Percentiles rank a stretch among this genome's conserved stretches.
These are phyloP conservation scores for Daldinia caldariorum DNA, from an alignment of 495 filamentous ascomycete species.

Conservation along the genomic window DNA sequence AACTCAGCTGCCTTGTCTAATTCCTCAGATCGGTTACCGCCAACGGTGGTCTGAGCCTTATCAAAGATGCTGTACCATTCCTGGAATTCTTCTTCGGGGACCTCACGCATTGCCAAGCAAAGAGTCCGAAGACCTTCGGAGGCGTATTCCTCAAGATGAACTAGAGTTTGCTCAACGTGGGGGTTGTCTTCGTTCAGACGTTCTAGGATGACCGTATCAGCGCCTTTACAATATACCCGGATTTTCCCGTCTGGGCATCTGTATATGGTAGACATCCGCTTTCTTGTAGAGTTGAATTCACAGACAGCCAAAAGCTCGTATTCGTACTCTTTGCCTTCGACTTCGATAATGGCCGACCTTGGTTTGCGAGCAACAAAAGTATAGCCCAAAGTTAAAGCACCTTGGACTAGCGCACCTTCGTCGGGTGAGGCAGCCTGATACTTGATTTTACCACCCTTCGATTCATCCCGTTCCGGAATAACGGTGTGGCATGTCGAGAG, in stretches of 20 bases:
- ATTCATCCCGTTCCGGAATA: conserved; percentile 86
- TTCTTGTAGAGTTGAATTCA: conserved; percentile 98
- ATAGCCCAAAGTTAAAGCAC: conserved; percentile 86
- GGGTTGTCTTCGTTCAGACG: conserved; percentile 82
- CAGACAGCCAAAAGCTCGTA: conserved; percentile 95
- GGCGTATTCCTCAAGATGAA: conserved; percentile 97
- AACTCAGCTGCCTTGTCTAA: conserved; percentile 97
- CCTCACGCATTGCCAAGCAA: conserved; percentile 93
- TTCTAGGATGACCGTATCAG: conserved; percentile 95
- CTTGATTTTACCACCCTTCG: conserved; percentile 83
- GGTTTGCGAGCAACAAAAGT: conserved; percentile 91
- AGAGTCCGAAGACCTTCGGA: conserved; percentile 95
- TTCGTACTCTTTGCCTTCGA: conserved; percentile 74
- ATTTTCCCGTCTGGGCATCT: conserved; percentile 96
- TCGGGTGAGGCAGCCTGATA: conserved; percentile 99
- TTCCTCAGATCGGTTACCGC: conserved; percentile 91
- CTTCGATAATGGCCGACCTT: conserved; percentile 80
- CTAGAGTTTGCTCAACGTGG: conserved; percentile 83
- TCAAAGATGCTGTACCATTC: conserved; percentile 91
- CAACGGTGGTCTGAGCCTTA: conserved; percentile 88
- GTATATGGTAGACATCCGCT: conserved; percentile 97
- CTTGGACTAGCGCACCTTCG: conserved; percentile 95
- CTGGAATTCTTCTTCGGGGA: conserved; percentile 88
- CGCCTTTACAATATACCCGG: conserved; percentile 92
- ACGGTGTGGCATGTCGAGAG: conserved; percentile 96